Base-by-base conservation (phyloP, 192 early-diverging fungal genomes). In the Dimargaris verticillata region DNA sequence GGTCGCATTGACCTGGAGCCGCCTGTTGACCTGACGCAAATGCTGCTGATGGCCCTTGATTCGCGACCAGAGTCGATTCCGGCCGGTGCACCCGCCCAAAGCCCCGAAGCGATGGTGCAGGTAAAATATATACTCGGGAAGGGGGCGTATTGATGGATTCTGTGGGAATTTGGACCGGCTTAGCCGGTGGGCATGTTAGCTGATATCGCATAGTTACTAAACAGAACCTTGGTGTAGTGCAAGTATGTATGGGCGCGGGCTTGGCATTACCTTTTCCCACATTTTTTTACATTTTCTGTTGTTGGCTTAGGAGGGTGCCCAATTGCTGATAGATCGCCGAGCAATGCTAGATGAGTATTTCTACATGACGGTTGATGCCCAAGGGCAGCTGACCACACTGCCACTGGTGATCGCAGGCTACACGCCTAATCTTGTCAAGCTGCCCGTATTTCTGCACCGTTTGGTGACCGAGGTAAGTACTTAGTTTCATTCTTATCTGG, bases 321-420 rank as follows among this genome's bases (percentile, higher is more conserved):
- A 38, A 0, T 46, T 69, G 4, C 51, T 92, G 17, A 63, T 84
- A 5, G 62, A 70, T 5, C 62, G 76, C 44, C 68, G 77, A 4
- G 83, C 86, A 28, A 93, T 98, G 92, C 74, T 98, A 6, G 72
- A 76, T 15, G 92, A 96, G 61, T 96, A 95, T 67, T 98, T 93
- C 68, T 80, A 83, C 11, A 74, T 98, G 7, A 76, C 58, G 14
- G 66, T 98, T 29, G 76, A 64, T 22, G 79, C 79, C 11, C 67
- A 72, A 13, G 87, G 92, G 3, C 61, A 80, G 10, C 60, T 94
- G 4, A 61, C 71, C 20, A 71, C 83, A 0, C 63, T 98, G 28
- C 95, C 95, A 0, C 76, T 95, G 75, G 28, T 98, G 48, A 61
- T 98, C 18, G 69, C 75, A 22, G 86, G 81, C 25, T 98, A 94